These are phyloP conservation scores for Fraxinus platypoda DNA, from an alignment of 305 asterid genomes.

Conservation along the genomic window DNA sequence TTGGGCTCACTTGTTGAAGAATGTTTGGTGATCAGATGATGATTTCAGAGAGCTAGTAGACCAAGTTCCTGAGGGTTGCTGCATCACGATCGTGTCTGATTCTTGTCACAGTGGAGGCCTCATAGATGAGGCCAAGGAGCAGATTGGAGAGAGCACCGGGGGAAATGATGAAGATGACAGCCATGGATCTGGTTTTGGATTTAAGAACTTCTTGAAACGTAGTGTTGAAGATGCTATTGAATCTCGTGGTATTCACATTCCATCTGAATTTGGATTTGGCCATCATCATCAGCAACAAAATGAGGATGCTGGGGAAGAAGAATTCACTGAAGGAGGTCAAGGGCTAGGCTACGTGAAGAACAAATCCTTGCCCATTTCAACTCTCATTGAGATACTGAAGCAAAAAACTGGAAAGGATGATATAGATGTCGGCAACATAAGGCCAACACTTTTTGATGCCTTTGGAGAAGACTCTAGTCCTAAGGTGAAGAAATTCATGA, in stretches of 20 bases:
- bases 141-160: constrained; percentile 81
- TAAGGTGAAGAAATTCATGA: constrained; percentile 94
- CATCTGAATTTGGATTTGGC: constrained; percentile 38
- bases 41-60: constrained; percentile 79
- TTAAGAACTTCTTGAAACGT: constrained; percentile 62
- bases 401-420: constrained; percentile 90
- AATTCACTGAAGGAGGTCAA: constrained; percentile 25
- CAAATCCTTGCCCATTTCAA: constrained; percentile 72
- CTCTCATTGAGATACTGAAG: constrained; percentile 78
- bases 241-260: constrained; percentile 73
- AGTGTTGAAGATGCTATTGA: constrained; percentile 65
- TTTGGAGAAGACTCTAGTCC: constrained; percentile 95
- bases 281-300: constrained; percentile 31
- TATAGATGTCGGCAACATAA: constrained; percentile 80
- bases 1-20: neutral
- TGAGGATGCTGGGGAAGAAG: constrained; percentile 40
- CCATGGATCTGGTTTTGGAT: constrained; percentile 50
- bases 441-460: constrained; percentile 81
- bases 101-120: constrained; percentile 97
- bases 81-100: constrained; percentile 79
- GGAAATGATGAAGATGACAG: constrained; percentile 22
- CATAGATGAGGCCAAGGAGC: constrained; percentile 86
- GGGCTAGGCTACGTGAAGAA: constrained; percentile 35
- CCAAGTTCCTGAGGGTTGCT: constrained; percentile 50
- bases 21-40: constrained; percentile 54